Base-by-base conservation (phyloP, 495 filamentous ascomycete genomes). In the Aspergillus campestris region DNA sequence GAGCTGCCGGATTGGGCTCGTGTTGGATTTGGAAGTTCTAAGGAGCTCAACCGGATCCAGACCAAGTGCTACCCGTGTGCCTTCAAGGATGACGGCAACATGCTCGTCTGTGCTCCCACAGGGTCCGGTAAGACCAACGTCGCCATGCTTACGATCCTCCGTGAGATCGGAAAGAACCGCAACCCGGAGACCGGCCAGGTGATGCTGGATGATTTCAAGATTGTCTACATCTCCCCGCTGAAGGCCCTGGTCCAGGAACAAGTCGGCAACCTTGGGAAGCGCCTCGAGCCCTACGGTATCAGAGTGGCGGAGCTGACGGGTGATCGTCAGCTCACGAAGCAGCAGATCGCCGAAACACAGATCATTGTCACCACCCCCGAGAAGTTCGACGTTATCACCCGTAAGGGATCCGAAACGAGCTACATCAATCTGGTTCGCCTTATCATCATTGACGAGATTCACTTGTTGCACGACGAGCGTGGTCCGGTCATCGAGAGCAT, bases 41-140 rank as follows among this genome's bases (percentile, higher is more conserved):
- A 80, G 53, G 80, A 91, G 47, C 75, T 99, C 11, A 99, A 99
- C 69, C 86, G 90, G 32, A 89, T 99, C 18, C 92, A 99, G 61
- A 90, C 91, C 7, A 85, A 80, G 64, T 96, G 91, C 58, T 99
- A 79, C 57, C 87, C 89, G 3, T 76, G 83, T 1, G 92, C 92
- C 1, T 99, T 99, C 60, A 77, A 87, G 38, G 86, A 95, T 48
- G 92, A 99, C 67, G 89, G 87, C 1, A 99, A 99, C 60, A 86
- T 97, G 82, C 82, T 99, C 12, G 82, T 99, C 53, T 99, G 92
- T 66, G 92, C 92, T 5, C 92, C 92, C 0, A 99, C 92, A 12
- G 92, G 92, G 45, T 95, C 89, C 57, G 92, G 92, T 57, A 99
- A 99, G 69, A 99, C 92, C 8, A 99, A 99, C 58, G 92, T 99